phyloP scores from a whole-genome alignment of 805 yeast genomes.

The Wickerhamomyces subpelliculosus region DNA sequence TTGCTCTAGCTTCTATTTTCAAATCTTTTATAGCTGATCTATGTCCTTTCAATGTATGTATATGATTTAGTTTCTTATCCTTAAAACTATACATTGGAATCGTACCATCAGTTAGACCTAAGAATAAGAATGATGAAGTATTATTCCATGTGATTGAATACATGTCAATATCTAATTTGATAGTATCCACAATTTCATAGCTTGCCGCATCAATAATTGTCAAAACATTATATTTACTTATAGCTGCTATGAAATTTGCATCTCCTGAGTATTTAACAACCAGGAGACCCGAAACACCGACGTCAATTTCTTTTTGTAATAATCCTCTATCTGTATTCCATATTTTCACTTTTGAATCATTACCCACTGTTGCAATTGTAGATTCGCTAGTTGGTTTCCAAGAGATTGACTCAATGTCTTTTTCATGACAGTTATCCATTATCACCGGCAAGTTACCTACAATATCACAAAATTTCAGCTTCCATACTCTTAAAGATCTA shows the following conservation, averaged over 20 bases:
- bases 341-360: slow-evolving; percentile 37
- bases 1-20: slow-evolving; percentile 46
- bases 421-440: slow-evolving; percentile 34
- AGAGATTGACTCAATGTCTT: slow-evolving; percentile 32
- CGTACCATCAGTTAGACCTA: slow-evolving; percentile 44
- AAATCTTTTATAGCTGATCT: slow-evolving; percentile 42
- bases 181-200: slow-evolving; percentile 23
- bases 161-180: slow-evolving; percentile 20
- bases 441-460: slow-evolving; percentile 22
- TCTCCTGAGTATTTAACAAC: slow-evolving; percentile 24
- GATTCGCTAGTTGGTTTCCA: slow-evolving; percentile 45
- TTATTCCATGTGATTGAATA: slow-evolving; percentile 26
- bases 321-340: slow-evolving; percentile 37
- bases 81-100: slow-evolving; percentile 20
- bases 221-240: slow-evolving; percentile 33
- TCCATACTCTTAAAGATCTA: slow-evolving; percentile 26
- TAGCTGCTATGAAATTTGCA: slow-evolving; percentile 39
- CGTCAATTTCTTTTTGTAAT: slow-evolving; percentile 25
- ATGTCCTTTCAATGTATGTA: slow-evolving; percentile 34
- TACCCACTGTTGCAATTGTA: slow-evolving; percentile 41
- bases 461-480: slow-evolving; percentile 20
- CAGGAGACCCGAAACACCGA: slow-evolving; percentile 12
- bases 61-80: slow-evolving; percentile 2
- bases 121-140: slow-evolving; percentile 29
- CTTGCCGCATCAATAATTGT: slow-evolving; percentile 27